phyloP scores from a whole-genome alignment of 495 filamentous ascomycete genomes.

The Neurospora tetrasperma region DNA sequence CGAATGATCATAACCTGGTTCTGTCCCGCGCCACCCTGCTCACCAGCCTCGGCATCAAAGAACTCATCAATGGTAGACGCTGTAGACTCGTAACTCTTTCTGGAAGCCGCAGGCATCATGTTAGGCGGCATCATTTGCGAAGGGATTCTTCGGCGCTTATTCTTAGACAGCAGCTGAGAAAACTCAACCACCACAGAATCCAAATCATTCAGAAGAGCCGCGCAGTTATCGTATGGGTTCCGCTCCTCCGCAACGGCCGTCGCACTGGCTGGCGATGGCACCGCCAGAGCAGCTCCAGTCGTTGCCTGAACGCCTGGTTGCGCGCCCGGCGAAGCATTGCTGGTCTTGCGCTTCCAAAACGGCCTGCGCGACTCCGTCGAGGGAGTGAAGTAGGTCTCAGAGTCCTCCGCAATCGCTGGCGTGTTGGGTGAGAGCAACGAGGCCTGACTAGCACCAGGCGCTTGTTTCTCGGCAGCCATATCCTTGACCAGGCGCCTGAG shows the following conservation, averaged over 20 bases:
- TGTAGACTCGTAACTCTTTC: conserved; percentile 65
- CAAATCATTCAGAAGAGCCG: conserved; percentile 69
- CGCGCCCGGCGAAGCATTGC: conserved; percentile 31
- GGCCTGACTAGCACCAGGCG: conserved; percentile 12
- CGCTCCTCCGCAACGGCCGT: conserved; percentile 40
- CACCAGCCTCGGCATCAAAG: conserved; percentile 79
- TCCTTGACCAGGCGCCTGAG: conserved; percentile 75
- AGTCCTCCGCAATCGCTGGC: conserved; percentile 31
- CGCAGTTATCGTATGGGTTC: conserved; percentile 64
- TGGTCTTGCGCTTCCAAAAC: conserved; percentile 91
- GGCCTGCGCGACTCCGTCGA: conserved; percentile 37
- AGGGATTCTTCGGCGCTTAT: conserved; percentile 63
- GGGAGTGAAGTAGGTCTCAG: conserved; percentile 33
- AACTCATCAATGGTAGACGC: conserved; percentile 72
- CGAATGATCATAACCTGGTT: conserved; percentile 61
- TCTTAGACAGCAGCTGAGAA: conserved; percentile 60
- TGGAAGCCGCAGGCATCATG: conserved; percentile 38
- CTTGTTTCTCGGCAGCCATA: conserved; percentile 54
- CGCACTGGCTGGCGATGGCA: conserved; percentile 40
- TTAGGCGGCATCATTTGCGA: conserved; percentile 14
- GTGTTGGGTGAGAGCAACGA: conserved; percentile 31
- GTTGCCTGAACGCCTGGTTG: conserved; percentile 26
- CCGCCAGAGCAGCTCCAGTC: conserved; percentile 46
- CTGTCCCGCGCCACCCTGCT: conserved; percentile 36
- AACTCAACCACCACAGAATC: conserved; percentile 78